Evolutionary conservation across 495 filamentous ascomycete genomes (phyloP).

Genomic region (Hyaloscypha hepaticicola): DNA sequence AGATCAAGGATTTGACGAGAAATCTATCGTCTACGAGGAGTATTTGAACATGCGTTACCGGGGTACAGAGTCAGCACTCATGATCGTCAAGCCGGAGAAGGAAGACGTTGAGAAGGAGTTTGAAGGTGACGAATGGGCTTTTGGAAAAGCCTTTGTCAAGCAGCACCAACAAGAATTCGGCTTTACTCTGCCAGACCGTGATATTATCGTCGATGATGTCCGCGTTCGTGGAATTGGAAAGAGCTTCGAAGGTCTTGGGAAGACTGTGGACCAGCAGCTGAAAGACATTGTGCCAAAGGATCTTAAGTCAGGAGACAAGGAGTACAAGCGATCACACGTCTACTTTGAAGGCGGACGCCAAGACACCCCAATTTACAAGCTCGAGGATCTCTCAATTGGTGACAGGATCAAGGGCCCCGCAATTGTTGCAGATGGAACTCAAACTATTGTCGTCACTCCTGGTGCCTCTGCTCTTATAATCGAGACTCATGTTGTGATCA

Average conservation of each 20-base stretch:
- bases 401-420: constrained; percentile 81
- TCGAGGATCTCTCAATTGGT: constrained; percentile 75
- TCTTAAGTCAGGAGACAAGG: constrained; percentile 46
- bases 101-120: constrained; percentile 59
- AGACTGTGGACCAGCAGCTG: constrained; percentile 77
- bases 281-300: constrained; percentile 58
- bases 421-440: constrained; percentile 90
- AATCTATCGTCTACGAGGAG: constrained; percentile 76
- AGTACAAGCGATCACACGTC: constrained; percentile 54
- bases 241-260: constrained; percentile 75
- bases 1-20: constrained; percentile 73
- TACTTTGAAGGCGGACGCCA: constrained; percentile 74
- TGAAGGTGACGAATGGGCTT: constrained; percentile 68
- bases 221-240: constrained; percentile 85
- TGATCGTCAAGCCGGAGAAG: constrained; percentile 67
- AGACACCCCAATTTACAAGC: constrained; percentile 82
- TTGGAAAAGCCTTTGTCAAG: constrained; percentile 76
- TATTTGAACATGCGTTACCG: constrained; percentile 89
- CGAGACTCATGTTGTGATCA: constrained; percentile 69
- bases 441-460: constrained; percentile 92
- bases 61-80: constrained; percentile 83
- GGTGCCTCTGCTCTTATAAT: constrained; percentile 71
- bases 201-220: constrained; percentile 92
- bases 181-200: constrained; percentile 83
- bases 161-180: constrained; percentile 95